Evolutionary conservation across 306 rosid species (phyloP).

Genomic region (Purshia tridentata): DNA sequence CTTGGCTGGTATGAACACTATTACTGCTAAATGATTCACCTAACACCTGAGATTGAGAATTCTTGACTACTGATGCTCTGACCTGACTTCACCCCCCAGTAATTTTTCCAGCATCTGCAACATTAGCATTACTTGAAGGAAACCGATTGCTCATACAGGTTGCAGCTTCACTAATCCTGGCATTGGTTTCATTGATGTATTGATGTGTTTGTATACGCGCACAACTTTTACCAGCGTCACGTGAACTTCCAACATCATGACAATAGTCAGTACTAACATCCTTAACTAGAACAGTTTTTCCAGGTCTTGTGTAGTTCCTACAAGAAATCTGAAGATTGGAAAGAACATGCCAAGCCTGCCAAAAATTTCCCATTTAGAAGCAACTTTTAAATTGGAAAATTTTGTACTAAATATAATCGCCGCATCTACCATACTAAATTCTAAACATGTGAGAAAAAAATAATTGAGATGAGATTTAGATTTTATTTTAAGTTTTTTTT

Average conservation of each 20-base stretch:
- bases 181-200: slow-evolving; percentile 20
- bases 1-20: slow-evolving; percentile 34
- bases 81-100: slow-evolving; percentile 33
- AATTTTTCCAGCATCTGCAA: slow-evolving; percentile 31
- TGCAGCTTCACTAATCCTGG: slow-evolving; percentile 31
- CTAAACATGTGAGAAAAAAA: too few relatives aligned
- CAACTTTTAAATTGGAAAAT: slow-evolving; percentile 18
- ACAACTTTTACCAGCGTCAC: slow-evolving; percentile 25
- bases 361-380: slow-evolving; percentile 23
- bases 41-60: slow-evolving; percentile 37
- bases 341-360: slow-evolving; percentile 78
- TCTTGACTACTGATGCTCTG: slow-evolving; percentile 36
- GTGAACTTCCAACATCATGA: slow-evolving; percentile 37
- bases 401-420: neutral
- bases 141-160: slow-evolving; percentile 17
- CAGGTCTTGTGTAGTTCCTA: slow-evolving; percentile 60
- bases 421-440: neutral
- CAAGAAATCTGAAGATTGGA: slow-evolving; percentile 61
- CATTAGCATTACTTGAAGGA: slow-evolving; percentile 30
- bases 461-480: too few relatives aligned
- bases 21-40: slow-evolving; percentile 39
- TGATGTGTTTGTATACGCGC: slow-evolving; percentile 23
- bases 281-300: slow-evolving; percentile 47
- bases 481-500: neutral
- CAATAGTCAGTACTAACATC: slow-evolving; percentile 21